Evolutionary conservation across 345 rosid species (phyloP).

Genomic region (Camelina hispida): DNA sequence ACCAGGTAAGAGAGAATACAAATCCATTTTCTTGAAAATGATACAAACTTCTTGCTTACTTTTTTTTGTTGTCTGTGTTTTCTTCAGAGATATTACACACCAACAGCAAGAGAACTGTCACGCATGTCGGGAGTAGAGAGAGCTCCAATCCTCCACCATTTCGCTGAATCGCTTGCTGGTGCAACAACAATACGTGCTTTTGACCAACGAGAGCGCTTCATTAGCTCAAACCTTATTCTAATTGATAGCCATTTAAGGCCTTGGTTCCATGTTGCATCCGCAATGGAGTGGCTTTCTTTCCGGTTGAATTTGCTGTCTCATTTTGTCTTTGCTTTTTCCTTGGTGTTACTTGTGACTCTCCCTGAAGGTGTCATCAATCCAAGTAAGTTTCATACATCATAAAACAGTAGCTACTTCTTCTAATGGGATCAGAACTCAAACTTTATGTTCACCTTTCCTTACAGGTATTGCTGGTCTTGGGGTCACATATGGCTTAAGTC

Average conservation of each 20-base stretch:
- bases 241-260: constrained; percentile 85
- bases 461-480: constrained; percentile 95
- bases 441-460: constrained; percentile 20
- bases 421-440: constrained; percentile 1
- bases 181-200: constrained; percentile 90
- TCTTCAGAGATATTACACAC: constrained; percentile 82
- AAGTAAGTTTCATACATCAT: constrained; percentile 59
- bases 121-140: constrained; percentile 82
- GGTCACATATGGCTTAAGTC: constrained; percentile 86
- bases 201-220: constrained; percentile 73
- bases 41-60: constrained; percentile 18
- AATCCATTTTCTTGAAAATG: not conserved
- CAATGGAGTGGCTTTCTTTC: constrained; percentile 98
- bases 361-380: constrained; percentile 96
- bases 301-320: constrained; percentile 84
- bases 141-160: constrained; percentile 96
- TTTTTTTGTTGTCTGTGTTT: not conserved
- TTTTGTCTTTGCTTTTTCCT: constrained; percentile 86
- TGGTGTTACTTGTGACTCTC: constrained; percentile 81
- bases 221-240: constrained; percentile 63
- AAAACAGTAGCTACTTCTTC: not conserved
- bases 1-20: constrained; percentile 63
- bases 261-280: constrained; percentile 84
- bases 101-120: constrained; percentile 92
- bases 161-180: constrained; percentile 89